A percentile compares a stretch with the other conserved stretches of the same genome.
Conservation (phyloP, 805 yeast genomes). For the Hanseniaspora lindneri region DNA sequence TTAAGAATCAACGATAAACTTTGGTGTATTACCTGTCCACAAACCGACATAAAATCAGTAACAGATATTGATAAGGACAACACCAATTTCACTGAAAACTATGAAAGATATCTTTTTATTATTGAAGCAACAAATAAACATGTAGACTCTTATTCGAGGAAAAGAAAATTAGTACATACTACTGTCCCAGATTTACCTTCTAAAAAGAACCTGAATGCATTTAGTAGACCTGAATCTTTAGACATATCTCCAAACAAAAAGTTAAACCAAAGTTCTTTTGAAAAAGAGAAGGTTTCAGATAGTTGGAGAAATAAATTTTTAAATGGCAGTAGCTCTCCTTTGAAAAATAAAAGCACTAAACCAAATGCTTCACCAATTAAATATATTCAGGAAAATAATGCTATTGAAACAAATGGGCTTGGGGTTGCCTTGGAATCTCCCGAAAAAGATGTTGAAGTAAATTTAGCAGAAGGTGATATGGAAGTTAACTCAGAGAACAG, state of each 20-base stretch:
- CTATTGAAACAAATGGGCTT: not conserved
- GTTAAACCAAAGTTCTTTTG: not conserved
- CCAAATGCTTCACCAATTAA: too few species aligned
- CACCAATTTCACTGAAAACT: not conserved
- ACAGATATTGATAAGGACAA: not conserved
- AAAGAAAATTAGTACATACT: not conserved
- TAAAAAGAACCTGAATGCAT: not conserved
- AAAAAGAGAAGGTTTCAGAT: not conserved
- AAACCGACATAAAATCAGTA: not conserved
- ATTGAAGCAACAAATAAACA: too few species aligned
- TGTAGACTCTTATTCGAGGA: not conserved
- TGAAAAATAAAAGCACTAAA: not conserved
- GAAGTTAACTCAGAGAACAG: not conserved
- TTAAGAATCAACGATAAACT: slow-evolving; percentile 3
- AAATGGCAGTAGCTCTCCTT: not conserved
- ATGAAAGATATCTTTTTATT: not conserved
- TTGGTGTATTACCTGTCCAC: slow-evolving; percentile 15
- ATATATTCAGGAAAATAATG: too few species aligned
- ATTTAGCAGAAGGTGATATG: not conserved
- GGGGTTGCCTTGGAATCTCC: not conserved
- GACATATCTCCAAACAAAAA: slow-evolving; percentile 1
- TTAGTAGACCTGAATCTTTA: slow-evolving; percentile 8
- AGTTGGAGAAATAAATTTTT: slow-evolving; percentile 1
- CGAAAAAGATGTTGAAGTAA: not conserved
- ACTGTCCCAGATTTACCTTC: not conserved